Evolutionary conservation across 306 rosid species (phyloP), one percentile per base, ranked within the genome.

Genomic region (Citrullus colocynthis): DNA sequence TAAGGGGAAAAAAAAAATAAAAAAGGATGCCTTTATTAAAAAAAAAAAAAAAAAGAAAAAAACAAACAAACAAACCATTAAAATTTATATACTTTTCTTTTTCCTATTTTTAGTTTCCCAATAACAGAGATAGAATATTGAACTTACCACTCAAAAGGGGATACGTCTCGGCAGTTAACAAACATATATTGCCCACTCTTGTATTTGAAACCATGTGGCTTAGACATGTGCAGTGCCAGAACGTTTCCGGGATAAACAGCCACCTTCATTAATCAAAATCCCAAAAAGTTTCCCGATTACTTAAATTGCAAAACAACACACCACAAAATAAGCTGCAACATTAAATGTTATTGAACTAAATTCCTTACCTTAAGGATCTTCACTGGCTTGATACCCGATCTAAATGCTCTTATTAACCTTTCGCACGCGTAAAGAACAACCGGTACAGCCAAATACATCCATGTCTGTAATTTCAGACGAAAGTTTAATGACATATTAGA

Each of bases 151-250:
- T 88, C 91, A 18, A 88, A 88, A 3, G 89, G 83, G 9, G 91
- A 88, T 28, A 88, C 88, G 1, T 87, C 88, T 18, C 84, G 57
- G 58, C 91, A 88, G 78, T 88, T 88, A 83, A 88, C 87, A 72
- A 88, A 88, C 86, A 86, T 86, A 84, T 88, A 88, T 71, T 88
- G 91, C 11, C 91, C 91, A 59, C 91, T 88, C 75, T 82, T 86
- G 84, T 88, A 82, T 59, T 80, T 84, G 82, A 88, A 86, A 2
- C 88, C 89, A 67, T 85, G 88, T 24, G 91, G 91, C 77, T 84
- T 86, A 0, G 91, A 84, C 89, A 86, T 79, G 84, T 84, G 85
- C 83, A 88, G 59, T 48, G 84, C 74, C 80, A 88, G 79, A 39
- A 88, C 91, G 80, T 88, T 88, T 67, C 91, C 91, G 5, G 91